Percentiles rank a stretch among this genome's conserved stretches.
Evolutionary conservation across 1,284 basidiomycete species (phyloP).

Genomic region (Pyrrhoderma lamaoense): DNA sequence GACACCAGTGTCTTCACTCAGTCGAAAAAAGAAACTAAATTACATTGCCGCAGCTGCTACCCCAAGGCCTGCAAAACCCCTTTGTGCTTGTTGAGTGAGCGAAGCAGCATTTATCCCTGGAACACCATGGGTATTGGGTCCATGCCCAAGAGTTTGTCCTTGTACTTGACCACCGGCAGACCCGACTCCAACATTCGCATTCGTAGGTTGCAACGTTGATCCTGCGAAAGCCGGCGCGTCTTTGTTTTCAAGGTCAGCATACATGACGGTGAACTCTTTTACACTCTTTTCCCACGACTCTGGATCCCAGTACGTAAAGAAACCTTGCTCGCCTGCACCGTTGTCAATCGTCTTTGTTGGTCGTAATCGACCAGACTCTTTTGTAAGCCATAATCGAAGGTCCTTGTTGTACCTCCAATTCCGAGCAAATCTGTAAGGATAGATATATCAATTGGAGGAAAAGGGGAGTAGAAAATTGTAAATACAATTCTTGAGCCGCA

Average conservation of each 20-base stretch:
- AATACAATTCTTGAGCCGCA: slow-evolving; percentile 87
- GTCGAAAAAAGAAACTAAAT: too few species aligned
- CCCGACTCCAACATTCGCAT: too few species aligned
- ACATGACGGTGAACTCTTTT: slow-evolving; percentile 83
- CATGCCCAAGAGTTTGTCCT: slow-evolving; percentile 30
- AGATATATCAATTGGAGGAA: neutral
- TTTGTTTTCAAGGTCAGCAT: slow-evolving; percentile 84
- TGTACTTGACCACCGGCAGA: slow-evolving; percentile 23
- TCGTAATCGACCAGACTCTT: slow-evolving; percentile 70
- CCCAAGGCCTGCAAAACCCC: slow-evolving; percentile 8
- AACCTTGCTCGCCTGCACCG: slow-evolving; percentile 70
- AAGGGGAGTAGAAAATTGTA: slow-evolving; percentile 1
- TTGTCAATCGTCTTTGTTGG: slow-evolving; percentile 84
- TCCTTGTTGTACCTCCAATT: slow-evolving; percentile 99
- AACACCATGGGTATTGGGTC: slow-evolving; percentile 23
- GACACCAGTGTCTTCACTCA: too few species aligned
- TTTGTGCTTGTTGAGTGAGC: slow-evolving; percentile 10
- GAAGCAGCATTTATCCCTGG: slow-evolving; percentile 18
- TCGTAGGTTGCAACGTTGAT: slow-evolving; percentile 41
- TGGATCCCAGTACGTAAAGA: slow-evolving; percentile 90
- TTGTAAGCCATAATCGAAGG: slow-evolving; percentile 91
- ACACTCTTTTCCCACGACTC: slow-evolving; percentile 82
- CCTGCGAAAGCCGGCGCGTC: slow-evolving; percentile 54
- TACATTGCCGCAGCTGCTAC: slow-evolving; percentile 15
- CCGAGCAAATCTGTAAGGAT: slow-evolving; percentile 69